Percentiles rank a stretch among this genome's conserved stretches.
Conservation (phyloP, 176 grass and related monocot genomes). For the Musa itinerans region DNA sequence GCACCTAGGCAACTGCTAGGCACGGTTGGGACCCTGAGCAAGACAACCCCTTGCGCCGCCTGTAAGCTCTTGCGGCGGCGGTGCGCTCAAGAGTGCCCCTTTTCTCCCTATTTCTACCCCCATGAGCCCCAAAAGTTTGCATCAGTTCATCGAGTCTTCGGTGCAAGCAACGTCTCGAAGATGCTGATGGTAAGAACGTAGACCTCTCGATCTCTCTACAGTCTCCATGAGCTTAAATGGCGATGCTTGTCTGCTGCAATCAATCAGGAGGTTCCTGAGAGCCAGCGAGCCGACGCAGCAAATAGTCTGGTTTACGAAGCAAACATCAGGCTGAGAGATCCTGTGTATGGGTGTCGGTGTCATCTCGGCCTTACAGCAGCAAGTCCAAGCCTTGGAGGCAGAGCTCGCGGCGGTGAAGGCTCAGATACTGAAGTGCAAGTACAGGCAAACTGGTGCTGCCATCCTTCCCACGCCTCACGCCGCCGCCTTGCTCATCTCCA, state of each 20-base stretch:
- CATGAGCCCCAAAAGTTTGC: slow-evolving; percentile 90
- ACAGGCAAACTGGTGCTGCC: slow-evolving; percentile 26
- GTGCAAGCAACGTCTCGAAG: slow-evolving; percentile 97
- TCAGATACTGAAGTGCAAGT: slow-evolving; percentile 65
- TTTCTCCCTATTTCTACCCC: slow-evolving; percentile 91
- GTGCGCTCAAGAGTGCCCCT: slow-evolving; percentile 92
- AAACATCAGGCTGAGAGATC: slow-evolving; percentile 68
- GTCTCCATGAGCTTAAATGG: neutral
- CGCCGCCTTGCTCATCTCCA: slow-evolving; percentile 35
- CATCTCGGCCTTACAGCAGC: slow-evolving; percentile 73
- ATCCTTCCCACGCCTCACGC: slow-evolving; percentile 43
- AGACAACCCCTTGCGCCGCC: slow-evolving; percentile 69
- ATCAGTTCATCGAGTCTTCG: slow-evolving; percentile 83
- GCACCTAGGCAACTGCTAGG: slow-evolving; percentile 1
- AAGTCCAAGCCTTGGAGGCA: slow-evolving; percentile 69
- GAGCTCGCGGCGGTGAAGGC: slow-evolving; percentile 56
- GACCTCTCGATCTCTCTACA: neutral
- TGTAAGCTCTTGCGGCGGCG: slow-evolving; percentile 85
- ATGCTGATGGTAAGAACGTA: slow-evolving; percentile 47
- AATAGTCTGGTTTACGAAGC: slow-evolving; percentile 96
- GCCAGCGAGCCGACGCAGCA: slow-evolving; percentile 68
- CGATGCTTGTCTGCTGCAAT: neutral
- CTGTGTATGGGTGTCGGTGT: slow-evolving; percentile 87
- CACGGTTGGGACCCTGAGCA: slow-evolving; percentile 35
- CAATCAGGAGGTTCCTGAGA: slow-evolving; percentile 77